Percentiles rank a stretch among this genome's conserved stretches.
These are phyloP conservation scores for Sporormia fimetaria DNA, from an alignment of 495 filamentous ascomycete genomes.

Conservation along the genomic window DNA sequence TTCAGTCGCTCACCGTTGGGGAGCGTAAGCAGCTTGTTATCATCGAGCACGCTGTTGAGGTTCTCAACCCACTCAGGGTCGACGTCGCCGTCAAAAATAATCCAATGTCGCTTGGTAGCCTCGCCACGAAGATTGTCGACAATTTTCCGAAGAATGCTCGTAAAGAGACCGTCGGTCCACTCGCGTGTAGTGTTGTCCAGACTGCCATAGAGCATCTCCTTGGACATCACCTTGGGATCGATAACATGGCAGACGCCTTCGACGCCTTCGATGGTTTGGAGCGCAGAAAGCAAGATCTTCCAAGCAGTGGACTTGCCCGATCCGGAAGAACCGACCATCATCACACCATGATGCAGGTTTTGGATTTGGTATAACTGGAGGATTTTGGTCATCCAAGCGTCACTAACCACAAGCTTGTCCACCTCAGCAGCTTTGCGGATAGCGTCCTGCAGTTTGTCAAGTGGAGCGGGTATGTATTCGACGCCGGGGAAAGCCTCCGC, in stretches of 20 bases:
- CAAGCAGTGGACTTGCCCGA: conserved; percentile 91
- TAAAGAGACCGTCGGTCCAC: conserved; percentile 98
- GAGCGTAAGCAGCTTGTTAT: conserved; percentile 93
- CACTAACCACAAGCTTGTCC: conserved; percentile 73
- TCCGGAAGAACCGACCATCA: conserved; percentile 97
- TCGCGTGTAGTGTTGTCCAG: conserved; percentile 93
- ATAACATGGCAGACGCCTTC: conserved; percentile 97
- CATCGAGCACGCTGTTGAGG: conserved; percentile 95
- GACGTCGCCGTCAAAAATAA: conserved; percentile 97
- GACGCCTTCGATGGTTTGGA: conserved; percentile 79
- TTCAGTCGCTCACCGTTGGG: conserved; percentile 97
- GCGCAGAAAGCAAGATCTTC: conserved; percentile 84
- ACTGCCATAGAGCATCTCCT: conserved; percentile 89
- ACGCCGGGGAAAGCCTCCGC: conserved; percentile 80
- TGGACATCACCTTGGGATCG: conserved; percentile 99
- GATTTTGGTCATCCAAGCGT: conserved; percentile 93
- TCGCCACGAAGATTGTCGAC: conserved; percentile 98
- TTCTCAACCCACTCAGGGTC: conserved; percentile 99
- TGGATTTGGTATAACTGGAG: conserved; percentile 97
- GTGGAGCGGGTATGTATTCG: conserved; percentile 78
- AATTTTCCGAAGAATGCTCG: conserved; percentile 93
- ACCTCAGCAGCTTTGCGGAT: conserved; percentile 74
- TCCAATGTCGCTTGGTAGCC: conserved; percentile 94
- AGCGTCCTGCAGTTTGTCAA: conserved; percentile 64
- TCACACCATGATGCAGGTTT: conserved; percentile 94